Conservation (phyloP, 1,284 basidiomycete genomes). For the Erythrobasidium hasegawianum region DNA sequence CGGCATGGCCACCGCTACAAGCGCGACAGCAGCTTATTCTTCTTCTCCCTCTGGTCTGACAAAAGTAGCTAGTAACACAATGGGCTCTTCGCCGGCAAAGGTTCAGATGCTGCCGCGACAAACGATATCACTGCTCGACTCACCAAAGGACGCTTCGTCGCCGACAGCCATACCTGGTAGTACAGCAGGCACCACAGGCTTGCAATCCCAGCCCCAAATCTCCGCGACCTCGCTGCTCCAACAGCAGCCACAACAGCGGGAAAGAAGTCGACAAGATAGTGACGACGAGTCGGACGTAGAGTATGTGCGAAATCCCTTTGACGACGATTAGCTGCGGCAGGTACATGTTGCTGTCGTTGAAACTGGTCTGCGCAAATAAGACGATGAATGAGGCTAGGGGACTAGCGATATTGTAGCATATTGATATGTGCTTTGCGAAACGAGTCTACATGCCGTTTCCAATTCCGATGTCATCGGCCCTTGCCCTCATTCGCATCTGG, state of each 20-base stretch:
- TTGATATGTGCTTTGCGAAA: too few relatives aligned
- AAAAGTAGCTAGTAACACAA: constrained; percentile 7
- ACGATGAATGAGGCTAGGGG: too few relatives aligned
- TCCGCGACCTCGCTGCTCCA: too few relatives aligned
- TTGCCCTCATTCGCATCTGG: too few relatives aligned
- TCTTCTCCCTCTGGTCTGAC: constrained; percentile 16
- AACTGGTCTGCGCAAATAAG: too few relatives aligned
- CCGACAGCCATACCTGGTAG: constrained; percentile 8
- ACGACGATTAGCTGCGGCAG: constrained; percentile 10
- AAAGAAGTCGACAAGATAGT: constrained; percentile 16
- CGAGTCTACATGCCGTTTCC: too few relatives aligned
- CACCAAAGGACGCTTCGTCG: not conserved
- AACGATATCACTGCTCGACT: constrained; percentile 24
- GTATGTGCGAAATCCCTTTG: constrained; percentile 34
- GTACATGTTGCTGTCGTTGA: too few relatives aligned
- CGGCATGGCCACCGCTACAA: constrained; percentile 1
- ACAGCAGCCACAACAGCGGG: not conserved
- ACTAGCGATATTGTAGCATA: too few relatives aligned
- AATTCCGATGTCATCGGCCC: too few relatives aligned
- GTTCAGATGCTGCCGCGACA: constrained; percentile 32
- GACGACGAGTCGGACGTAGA: constrained; percentile 32
- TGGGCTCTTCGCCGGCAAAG: constrained; percentile 24
- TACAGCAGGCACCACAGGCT: not conserved
- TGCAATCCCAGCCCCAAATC: not conserved
- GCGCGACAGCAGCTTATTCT: constrained; percentile 10